Evolutionary conservation across 1,139 yeast species (phyloP).

Genomic region (Hyphopichia khmerensis): DNA sequence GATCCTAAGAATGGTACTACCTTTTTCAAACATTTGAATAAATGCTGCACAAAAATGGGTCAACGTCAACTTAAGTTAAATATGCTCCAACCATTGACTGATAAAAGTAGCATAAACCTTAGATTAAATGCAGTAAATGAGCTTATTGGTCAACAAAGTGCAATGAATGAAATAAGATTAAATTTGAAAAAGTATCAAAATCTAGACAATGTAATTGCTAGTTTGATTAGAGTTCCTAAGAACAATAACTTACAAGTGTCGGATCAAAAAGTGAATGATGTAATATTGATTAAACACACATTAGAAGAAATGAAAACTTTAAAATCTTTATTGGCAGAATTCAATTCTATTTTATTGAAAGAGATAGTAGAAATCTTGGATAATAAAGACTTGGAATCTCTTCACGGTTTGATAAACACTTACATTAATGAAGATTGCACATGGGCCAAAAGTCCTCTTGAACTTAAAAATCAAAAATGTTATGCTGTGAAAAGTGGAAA

Average conservation of each 20-base stretch:
- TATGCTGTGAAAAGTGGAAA: slow-evolving; percentile 43
- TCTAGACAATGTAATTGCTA: slow-evolving; percentile 32
- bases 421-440: slow-evolving; percentile 38
- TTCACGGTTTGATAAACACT: slow-evolving; percentile 23
- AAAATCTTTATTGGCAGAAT: slow-evolving; percentile 11
- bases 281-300: slow-evolving; percentile 34
- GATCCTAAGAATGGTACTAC: slow-evolving; percentile 22
- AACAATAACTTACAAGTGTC: slow-evolving; percentile 14
- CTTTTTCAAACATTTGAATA: slow-evolving; percentile 32
- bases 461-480: slow-evolving; percentile 41
- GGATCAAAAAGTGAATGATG: slow-evolving; percentile 36
- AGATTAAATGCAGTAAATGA: slow-evolving; percentile 36
- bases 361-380: slow-evolving; percentile 28
- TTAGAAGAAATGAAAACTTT: slow-evolving; percentile 15
- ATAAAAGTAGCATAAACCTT: slow-evolving; percentile 24
- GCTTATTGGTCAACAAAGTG: slow-evolving; percentile 16
- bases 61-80: slow-evolving; percentile 34
- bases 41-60: slow-evolving; percentile 47
- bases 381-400: slow-evolving; percentile 17
- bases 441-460: slow-evolving; percentile 39
- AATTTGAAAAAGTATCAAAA: slow-evolving; percentile 30
- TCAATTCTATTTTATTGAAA: slow-evolving; percentile 14
- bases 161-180: slow-evolving; percentile 14
- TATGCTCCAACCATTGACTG: slow-evolving; percentile 45
- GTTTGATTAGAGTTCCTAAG: slow-evolving; percentile 11